Evolutionary conservation across 176 grass and related monocot species (phyloP).

Genomic region (Melocanna baccifera): DNA sequence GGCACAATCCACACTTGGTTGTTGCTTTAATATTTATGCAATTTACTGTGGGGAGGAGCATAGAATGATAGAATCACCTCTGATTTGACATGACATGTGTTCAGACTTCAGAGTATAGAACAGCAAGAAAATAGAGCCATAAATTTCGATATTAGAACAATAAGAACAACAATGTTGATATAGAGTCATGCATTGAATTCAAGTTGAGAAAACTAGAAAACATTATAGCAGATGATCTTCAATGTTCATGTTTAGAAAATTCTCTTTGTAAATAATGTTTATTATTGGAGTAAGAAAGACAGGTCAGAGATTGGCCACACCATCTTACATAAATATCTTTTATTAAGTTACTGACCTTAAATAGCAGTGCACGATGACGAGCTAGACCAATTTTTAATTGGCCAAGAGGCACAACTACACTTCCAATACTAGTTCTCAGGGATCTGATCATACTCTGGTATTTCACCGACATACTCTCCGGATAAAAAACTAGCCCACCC

Average conservation of each 20-base stretch:
- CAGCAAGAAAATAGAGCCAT: not conserved
- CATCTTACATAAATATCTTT: slow-evolving; percentile 11
- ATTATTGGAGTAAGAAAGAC: not conserved
- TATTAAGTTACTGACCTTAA: slow-evolving; percentile 67
- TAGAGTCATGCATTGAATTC: not conserved
- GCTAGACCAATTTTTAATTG: slow-evolving; percentile 80
- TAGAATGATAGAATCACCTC: too few species aligned
- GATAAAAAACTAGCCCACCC: slow-evolving; percentile 73
- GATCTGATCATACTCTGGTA: slow-evolving; percentile 62
- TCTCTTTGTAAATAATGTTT: not conserved
- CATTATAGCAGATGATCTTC: slow-evolving; percentile 13
- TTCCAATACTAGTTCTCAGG: slow-evolving; percentile 55
- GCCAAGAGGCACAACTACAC: slow-evolving; percentile 71
- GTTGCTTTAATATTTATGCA: too few species aligned
- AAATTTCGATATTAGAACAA: slow-evolving; percentile 7
- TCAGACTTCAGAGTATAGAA: not conserved
- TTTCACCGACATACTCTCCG: slow-evolving; percentile 58
- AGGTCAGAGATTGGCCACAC: not conserved
- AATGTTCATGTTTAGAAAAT: slow-evolving; percentile 10
- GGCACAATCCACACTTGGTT: too few species aligned
- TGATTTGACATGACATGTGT: not conserved
- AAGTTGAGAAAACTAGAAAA: slow-evolving; percentile 7
- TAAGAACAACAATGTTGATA: not conserved
- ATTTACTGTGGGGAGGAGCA: too few species aligned
- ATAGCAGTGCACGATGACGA: slow-evolving; percentile 89